Evolutionary conservation across 306 rosid species (phyloP), one percentile per base, ranked within the genome.

Genomic region (Styphnolobium japonicum): DNA sequence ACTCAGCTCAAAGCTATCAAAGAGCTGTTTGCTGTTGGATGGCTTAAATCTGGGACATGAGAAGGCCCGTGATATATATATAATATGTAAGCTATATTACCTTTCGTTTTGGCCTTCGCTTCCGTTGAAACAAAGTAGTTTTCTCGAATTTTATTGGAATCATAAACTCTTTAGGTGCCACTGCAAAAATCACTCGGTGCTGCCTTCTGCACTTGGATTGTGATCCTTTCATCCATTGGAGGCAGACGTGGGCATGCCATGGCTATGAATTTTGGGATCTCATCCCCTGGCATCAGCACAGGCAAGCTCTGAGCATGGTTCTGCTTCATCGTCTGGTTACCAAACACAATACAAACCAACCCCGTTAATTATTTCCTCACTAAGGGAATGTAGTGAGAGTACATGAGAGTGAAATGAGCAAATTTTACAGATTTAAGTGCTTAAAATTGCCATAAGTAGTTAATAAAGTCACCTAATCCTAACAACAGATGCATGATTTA

Each of bases 211-310:
- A 89, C 68, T 56, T 64, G 66, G 8, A 88, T 85, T 34, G 88
- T 62, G 70, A 86, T 53, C 49, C 56, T 87, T 79, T 87, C 85
- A 45, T 52, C 67, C 12, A 34, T 80, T 9, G 90, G 92, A 79
- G 85, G 93, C 45, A 78, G 80, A 76, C 92, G 82, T 7, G 97
- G 97, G 60, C 97, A 90, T 48, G 91, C 87, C 77, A 81, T 27
- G 73, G 92, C 97, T 71, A 92, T 85, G 86, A 92, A 92, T 77
- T 84, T 92, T 15, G 97, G 97, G 5, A 92, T 67, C 2, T 85
- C 83, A 71, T 92, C 97, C n/a, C 97, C 97, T 0, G 97, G 97
- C 97, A 92, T 92, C 86, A 86, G 9, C 78, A 92, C 97, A 0
- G 97, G 81, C 78, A 90, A 67, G 77, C 88, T 89, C 75, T 81